Evolutionary conservation across 768 basidiomycete species (phyloP), one percentile per base, ranked within the genome.

Genomic region (Mycena leptocephala): DNA sequence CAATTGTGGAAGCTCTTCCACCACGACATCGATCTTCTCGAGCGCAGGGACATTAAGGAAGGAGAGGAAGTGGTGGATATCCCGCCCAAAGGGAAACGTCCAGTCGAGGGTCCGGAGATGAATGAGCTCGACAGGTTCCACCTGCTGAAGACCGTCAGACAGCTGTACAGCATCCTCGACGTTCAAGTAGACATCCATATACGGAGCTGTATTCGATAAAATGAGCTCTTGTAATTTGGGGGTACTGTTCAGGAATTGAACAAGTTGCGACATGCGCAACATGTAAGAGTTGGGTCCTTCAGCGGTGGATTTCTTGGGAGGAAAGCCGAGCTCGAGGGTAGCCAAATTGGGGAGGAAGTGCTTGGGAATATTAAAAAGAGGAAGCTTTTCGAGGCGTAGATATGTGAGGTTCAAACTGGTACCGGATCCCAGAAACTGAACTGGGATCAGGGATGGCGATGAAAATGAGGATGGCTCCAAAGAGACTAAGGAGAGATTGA

Each of bases 71-170:
- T 85, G 82, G 65, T 87, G 85, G 56, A 90, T 78, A 62, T 89
- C 89, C 43, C 79, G 82, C 58, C 86, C 80, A 63, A 83, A 86
- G 22, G 89, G 88, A 73, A 85, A 88, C 56, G 85, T 88, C 89
- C 90, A 91, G 37, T 89, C 87, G 55, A 92, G 79, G n/a, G 76
- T 81, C 65, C 84, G 88, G 70, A 92, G 80, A 70, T 85, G 83
- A 5, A 78, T 80, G 39, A 92, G 84, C 64, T 81, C 81, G 64
- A 88, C 76, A 33, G 84, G 77, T 35, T 75, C 46, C 79, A 80
- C 77, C 65, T 66, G 75, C 37, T 71, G 58, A 30, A 48, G 46
- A 28, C n/a, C 58, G 28, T 39, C 35, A 20, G 62, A 53, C 14
- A 59, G 33, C 59, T 48, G 69, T 16, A 56, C 59, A 11, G 61